Evolutionary conservation across 495 filamentous ascomycete species (phyloP), one percentile per base, ranked within the genome.

Genomic region (Penicillium malachiteum): DNA sequence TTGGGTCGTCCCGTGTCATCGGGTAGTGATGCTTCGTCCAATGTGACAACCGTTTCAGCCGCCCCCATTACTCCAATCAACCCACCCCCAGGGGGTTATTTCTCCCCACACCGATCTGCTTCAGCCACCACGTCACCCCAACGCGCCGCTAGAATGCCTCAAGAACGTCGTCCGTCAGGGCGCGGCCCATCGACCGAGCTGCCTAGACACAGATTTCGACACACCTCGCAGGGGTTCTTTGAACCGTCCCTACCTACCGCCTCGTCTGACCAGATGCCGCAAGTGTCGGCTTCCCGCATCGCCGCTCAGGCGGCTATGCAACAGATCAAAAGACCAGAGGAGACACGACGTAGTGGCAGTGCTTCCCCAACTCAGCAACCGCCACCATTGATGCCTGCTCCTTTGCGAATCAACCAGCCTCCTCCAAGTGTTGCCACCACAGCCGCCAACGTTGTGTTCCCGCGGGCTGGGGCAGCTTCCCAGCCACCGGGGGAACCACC

Each of bases 261-360:
- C 63, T 81, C 77, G 71, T 62, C 76, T 59, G 65, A 68, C 26
- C 79, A 77, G 67, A 71, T 77, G 50, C 71, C 49, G 3, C 78
- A 78, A 44, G 73, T 90, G 42, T 84, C 86, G 3, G 89, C 92
- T 7, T 93, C 90, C 56, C 84, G 90, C 65, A 96, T 96, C 60
- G 92, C 92, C 16, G 92, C 92, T 21, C 92, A 97, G 73, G 84
- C 92, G 16, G 91, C 91, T 21, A 92, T 96, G 84, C 88, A 87
- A 55, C 81, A 85, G 48, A 81, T 87, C 31, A 89, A 92, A 64
- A 83, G 91, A 26, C 88, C 89, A 54, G 77, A 69, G 49, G 74
- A 66, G 48, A 66, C 45, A 46, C 65, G 57, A 50, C 66, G 75
- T 44, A 75, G 71, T 43, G 76, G 74, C 48, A 77, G 78, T 55